Evolutionary conservation across 805 yeast species (phyloP).

Genomic region (Cyberlindnera veronae): DNA sequence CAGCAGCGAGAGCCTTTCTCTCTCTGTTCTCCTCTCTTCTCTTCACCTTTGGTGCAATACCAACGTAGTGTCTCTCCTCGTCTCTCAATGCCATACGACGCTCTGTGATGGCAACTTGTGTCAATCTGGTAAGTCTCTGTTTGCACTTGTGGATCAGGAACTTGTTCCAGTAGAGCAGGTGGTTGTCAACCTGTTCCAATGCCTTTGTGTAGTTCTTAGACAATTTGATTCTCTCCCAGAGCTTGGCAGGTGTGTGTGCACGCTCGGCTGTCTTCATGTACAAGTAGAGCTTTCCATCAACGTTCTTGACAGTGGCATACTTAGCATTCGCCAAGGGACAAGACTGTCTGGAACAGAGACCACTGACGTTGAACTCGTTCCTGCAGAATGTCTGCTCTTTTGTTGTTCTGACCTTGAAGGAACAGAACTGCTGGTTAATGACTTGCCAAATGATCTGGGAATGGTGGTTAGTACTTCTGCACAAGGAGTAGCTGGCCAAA

Average conservation of each 20-base stretch:
- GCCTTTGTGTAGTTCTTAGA: conserved; percentile 89
- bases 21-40: conserved; percentile 93
- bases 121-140: conserved; percentile 89
- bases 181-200: conserved; percentile 81
- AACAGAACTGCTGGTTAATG: conserved; percentile 91
- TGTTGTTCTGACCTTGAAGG: conserved; percentile 86
- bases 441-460: conserved; percentile 90
- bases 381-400: conserved; percentile 91
- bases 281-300: conserved; percentile 74
- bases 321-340: conserved; percentile 95
- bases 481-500: too few species aligned
- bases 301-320: conserved; percentile 81
- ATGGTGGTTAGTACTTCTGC: conserved; percentile 13
- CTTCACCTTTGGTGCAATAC: conserved; percentile 89
- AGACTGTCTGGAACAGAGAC: conserved; percentile 87
- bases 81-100: conserved; percentile 87
- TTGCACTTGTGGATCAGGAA: conserved; percentile 90
- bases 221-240: conserved; percentile 93
- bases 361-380: conserved; percentile 93
- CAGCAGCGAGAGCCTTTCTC: conserved; percentile 94
- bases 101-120: conserved; percentile 94
- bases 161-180: conserved; percentile 89
- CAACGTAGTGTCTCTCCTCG: conserved; percentile 91
- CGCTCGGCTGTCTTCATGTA: conserved; percentile 98
- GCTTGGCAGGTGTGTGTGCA: conserved; percentile 88